Percentiles rank a stretch among this genome's conserved stretches.
Evolutionary conservation across 73 alveolate genomes (phyloP).

Genomic region (Paramecium sexaurelia): DNA sequence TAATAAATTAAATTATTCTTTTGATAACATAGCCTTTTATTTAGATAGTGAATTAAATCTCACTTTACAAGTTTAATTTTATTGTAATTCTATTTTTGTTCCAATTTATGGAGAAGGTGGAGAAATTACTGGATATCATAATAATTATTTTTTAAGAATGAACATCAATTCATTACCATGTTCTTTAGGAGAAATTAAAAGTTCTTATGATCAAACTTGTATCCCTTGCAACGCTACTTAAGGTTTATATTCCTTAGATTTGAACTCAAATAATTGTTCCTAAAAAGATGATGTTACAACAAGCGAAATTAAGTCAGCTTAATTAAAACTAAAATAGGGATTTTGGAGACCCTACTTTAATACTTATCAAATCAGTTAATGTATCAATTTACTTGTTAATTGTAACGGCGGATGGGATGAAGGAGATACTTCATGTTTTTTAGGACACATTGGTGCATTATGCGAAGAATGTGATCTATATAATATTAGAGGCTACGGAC

Average conservation of each 20-base stretch:
- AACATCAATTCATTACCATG: background rate
- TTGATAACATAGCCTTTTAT: background rate
- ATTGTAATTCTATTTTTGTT: background rate
- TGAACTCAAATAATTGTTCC: background rate
- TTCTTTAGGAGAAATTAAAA: background rate
- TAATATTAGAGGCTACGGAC: background rate
- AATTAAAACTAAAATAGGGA: background rate
- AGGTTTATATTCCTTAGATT: background rate
- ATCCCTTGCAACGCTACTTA: background rate
- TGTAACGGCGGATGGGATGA: slow-evolving; percentile 56
- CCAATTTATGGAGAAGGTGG: background rate
- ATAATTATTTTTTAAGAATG: background rate
- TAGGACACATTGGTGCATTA: slow-evolving; percentile 65
- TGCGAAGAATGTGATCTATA: slow-evolving; percentile 64
- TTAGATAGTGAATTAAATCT: background rate
- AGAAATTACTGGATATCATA: background rate
- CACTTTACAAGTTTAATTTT: background rate
- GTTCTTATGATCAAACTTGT: background rate
- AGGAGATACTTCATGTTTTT: slow-evolving; percentile 42
- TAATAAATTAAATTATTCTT: background rate
- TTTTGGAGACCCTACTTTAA: slow-evolving; percentile 9
- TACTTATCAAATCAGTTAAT: background rate
- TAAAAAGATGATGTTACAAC: background rate
- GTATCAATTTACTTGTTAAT: slow-evolving; percentile 16
- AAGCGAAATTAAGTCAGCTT: background rate